Percentiles rank a stretch among this genome's conserved stretches.
phyloP scores from a whole-genome alignment of 2,329 filamentous ascomycete genomes.

The Raffaelea arxii region DNA sequence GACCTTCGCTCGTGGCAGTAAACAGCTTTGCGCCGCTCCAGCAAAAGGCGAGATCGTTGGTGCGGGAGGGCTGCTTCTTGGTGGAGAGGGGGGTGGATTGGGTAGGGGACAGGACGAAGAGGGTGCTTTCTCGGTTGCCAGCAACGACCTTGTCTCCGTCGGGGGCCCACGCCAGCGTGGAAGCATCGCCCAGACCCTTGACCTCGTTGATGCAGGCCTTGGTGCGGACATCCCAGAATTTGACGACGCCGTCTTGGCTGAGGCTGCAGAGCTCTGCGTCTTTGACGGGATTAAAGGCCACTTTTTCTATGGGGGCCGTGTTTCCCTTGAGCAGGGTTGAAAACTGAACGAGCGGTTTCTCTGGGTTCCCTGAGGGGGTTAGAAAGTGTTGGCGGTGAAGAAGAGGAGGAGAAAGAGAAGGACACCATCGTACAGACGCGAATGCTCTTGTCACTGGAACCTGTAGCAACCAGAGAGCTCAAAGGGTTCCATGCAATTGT shows the following conservation, averaged over 20 bases:
- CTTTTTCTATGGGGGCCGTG: conserved; percentile 56
- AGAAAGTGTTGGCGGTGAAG: not conserved
- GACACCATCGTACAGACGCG: conserved; percentile 53
- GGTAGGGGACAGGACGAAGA: conserved; percentile 53
- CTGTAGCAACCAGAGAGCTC: conserved; percentile 76
- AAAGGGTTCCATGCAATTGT: conserved; percentile 84
- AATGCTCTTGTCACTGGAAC: conserved; percentile 58
- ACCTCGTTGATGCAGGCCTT: conserved; percentile 63
- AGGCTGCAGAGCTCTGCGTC: conserved; percentile 70
- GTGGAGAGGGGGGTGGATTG: conserved; percentile 45
- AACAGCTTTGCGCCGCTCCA: conserved; percentile 64
- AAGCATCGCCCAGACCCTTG: conserved; percentile 54
- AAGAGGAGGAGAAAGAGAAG: not conserved
- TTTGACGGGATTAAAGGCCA: conserved; percentile 68
- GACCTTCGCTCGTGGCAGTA: conserved; percentile 61
- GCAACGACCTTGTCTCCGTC: conserved; percentile 61
- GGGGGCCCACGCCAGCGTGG: conserved; percentile 65
- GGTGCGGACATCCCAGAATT: conserved; percentile 72
- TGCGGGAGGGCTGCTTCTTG: conserved; percentile 53
- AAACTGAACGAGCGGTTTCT: conserved; percentile 62
- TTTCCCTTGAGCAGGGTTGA: conserved; percentile 68
- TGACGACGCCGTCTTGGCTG: conserved; percentile 62
- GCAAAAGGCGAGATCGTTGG: conserved; percentile 66
- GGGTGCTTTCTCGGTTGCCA: conserved; percentile 55
- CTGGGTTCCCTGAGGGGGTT: conserved; percentile 53